phyloP scores from a whole-genome alignment of 176 grass and related monocot species.

The Saccharum spontaneum region DNA sequence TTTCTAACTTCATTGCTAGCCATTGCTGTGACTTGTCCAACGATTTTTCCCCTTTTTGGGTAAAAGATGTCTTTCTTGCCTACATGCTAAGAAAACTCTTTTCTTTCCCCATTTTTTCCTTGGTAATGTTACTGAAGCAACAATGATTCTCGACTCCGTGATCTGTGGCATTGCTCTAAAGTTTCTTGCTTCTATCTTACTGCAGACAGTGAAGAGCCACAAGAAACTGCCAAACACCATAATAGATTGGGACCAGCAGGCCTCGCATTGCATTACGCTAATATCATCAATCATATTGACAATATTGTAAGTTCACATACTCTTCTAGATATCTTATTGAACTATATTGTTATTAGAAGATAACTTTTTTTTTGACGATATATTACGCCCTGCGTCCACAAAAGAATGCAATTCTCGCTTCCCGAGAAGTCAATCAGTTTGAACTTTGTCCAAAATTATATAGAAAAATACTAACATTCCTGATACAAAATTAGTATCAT shows the following conservation, averaged over 20 bases:
- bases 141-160: background rate
- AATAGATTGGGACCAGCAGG: constrained; percentile 90
- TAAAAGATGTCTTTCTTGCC: background rate
- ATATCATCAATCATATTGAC: constrained; percentile 90
- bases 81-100: constrained; percentile 22
- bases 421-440: too few relatives aligned
- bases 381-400: too few relatives aligned
- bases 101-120: background rate
- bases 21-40: constrained; percentile 2
- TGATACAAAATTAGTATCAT: too few relatives aligned
- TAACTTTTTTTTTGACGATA: background rate
- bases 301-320: constrained; percentile 78
- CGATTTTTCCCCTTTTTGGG: background rate
- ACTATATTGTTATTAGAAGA: constrained; percentile 23
- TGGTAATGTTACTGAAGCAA: constrained; percentile 17
- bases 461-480: too few relatives aligned
- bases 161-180: constrained; percentile 35
- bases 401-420: too few relatives aligned
- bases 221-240: constrained; percentile 43
- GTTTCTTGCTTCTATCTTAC: constrained; percentile 32
- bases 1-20: background rate
- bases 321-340: constrained; percentile 20
- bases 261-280: constrained; percentile 97
- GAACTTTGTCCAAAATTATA: too few relatives aligned
- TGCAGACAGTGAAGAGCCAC: constrained; percentile 62